Evolutionary conservation across 2,329 filamentous ascomycete species (phyloP), one percentile per base, ranked within the genome.

Genomic region (Fusarium torulosum): DNA sequence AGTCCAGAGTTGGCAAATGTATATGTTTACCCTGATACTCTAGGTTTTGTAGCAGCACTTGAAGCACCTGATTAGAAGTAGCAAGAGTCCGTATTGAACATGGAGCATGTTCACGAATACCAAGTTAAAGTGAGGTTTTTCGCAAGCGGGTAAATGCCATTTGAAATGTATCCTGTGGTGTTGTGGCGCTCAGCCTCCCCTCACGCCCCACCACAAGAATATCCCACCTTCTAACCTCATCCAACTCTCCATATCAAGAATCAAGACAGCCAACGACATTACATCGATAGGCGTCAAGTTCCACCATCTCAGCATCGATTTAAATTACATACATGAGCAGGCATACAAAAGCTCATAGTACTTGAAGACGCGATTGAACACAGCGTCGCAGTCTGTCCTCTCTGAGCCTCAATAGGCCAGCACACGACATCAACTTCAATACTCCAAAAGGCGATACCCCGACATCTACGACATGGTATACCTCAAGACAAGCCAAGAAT

Each of bases 401-500:
- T 42, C 42, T 37, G 27, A 69, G 37, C 20, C 27, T 27, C 19
- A 38, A 42, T n/a, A 19, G 29, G 29, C 31, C 35, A 51, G 52
- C 61, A 55, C 21, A 67, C 66, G 54, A 57, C 49, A 57, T 29
- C 45, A 35, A 17, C 41, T 20, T 43, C 41, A 25, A 38, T 37
- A 55, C 17, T 15, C 14, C 29, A 21, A 53, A 19, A 21, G 41
- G 44, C 47, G 15, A 45, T 20, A 45, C 25, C 31, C 40, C 15
- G 42, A 49, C 27, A 43, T 23, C 15, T 11, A 46, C 38, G 47
- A 53, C 33, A 62, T 97, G 94, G 90, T 91, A 78, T 89, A 96
- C 78, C 89, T 97, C 77, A 83, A 86, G 51, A 94, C 92, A 59
- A 92, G 92, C 79, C 90, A 97, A 80, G 91, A 94, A 82, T 99